Conservation (phyloP, 2,329 filamentous ascomycete genomes). For the Aspergillus costaricaensis region DNA sequence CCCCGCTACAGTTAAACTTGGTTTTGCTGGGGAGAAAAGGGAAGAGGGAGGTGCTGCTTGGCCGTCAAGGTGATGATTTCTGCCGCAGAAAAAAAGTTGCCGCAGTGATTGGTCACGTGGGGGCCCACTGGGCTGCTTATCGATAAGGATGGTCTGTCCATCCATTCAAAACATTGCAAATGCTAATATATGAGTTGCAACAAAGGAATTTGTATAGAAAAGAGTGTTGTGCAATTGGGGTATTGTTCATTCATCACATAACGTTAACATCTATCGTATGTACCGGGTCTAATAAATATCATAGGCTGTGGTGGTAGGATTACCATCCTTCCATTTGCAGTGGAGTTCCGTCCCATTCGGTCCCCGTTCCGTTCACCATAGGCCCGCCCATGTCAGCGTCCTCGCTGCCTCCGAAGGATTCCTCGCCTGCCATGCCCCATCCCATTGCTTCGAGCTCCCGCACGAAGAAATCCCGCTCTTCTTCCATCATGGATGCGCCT, state of each 20-base stretch:
- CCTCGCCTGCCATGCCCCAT: constrained; percentile 47
- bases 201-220: not conserved
- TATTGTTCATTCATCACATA: not conserved
- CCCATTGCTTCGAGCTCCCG: constrained; percentile 74
- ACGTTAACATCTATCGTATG: not conserved
- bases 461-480: constrained; percentile 78
- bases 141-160: constrained; percentile 25
- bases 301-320: not conserved
- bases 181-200: not conserved
- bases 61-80: constrained; percentile 14
- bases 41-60: not conserved
- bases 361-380: constrained; percentile 34
- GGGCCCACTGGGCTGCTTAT: constrained; percentile 23
- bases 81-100: constrained; percentile 33
- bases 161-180: not conserved
- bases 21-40: constrained; percentile 15
- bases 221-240: not conserved
- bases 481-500: constrained; percentile 59
- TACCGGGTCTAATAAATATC: not conserved
- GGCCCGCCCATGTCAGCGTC: constrained; percentile 31
- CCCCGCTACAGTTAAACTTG: constrained; percentile 18
- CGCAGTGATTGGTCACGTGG: constrained; percentile 31
- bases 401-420: constrained; percentile 32
- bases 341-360: constrained; percentile 41
- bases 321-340: constrained; percentile 40